Evolutionary conservation across 2,329 filamentous ascomycete species (phyloP).

Genomic region (Neocatenulostroma microsporum): DNA sequence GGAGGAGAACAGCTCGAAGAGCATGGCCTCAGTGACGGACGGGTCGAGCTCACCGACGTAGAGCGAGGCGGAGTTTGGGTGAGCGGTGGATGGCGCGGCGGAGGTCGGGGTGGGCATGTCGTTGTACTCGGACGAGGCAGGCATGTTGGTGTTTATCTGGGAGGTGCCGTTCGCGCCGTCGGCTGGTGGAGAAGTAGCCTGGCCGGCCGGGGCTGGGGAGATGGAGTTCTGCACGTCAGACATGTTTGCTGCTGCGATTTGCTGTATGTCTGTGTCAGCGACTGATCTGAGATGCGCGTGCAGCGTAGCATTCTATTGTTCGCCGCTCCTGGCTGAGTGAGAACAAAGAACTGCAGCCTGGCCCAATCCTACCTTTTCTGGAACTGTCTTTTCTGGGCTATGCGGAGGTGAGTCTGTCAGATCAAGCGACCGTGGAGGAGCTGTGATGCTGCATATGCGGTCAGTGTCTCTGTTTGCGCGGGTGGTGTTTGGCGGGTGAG

Average conservation of each 20-base stretch:
- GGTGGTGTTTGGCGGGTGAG: not conserved
- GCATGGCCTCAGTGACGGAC: conserved; percentile 98
- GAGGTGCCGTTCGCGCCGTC: conserved; percentile 50
- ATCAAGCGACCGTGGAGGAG: not conserved
- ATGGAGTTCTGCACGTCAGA: conserved; percentile 40
- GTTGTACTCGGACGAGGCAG: conserved; percentile 43
- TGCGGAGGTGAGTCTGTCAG: not conserved
- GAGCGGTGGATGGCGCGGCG: conserved; percentile 52
- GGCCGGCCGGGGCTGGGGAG: conserved; percentile 58
- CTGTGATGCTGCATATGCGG: too few species aligned
- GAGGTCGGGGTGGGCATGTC: conserved; percentile 65
- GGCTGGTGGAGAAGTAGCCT: conserved; percentile 59
- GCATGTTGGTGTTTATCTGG: conserved; percentile 65
- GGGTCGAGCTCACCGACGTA: conserved; percentile 98
- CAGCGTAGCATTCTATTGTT: too few species aligned
- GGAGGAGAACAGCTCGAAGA: conserved; percentile 99
- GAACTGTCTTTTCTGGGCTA: conserved; percentile 1
- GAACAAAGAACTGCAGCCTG: too few species aligned
- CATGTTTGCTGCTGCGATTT: conserved; percentile 27
- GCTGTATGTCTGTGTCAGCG: too few species aligned
- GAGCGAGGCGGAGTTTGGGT: conserved; percentile 93
- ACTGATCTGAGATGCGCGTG: too few species aligned
- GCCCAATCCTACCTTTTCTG: too few species aligned
- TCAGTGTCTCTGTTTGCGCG: not conserved
- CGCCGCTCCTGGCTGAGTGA: too few species aligned